Conservation (phyloP, 495 filamentous ascomycete species). For the Penicillium canescens region DNA sequence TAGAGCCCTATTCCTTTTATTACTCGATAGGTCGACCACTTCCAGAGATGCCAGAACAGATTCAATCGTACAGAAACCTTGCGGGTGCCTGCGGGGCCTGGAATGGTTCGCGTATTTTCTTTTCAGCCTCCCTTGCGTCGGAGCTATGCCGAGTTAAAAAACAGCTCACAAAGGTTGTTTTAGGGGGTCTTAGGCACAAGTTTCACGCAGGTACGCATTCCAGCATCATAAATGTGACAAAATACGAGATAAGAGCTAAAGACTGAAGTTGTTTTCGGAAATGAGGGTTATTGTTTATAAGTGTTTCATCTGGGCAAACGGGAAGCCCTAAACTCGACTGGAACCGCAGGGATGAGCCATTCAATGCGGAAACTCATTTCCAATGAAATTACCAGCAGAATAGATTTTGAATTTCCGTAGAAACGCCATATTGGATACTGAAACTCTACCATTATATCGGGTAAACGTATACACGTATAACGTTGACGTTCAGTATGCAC, state of each 20-base stretch:
- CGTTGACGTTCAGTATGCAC: too few relatives aligned
- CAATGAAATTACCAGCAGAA: too few relatives aligned
- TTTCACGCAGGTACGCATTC: constrained; percentile 10
- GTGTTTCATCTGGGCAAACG: neutral
- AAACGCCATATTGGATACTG: too few relatives aligned
- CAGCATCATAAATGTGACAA: neutral
- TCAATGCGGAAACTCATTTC: too few relatives aligned
- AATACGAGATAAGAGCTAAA: neutral
- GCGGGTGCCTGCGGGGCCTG: constrained; percentile 3
- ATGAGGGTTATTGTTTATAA: neutral
- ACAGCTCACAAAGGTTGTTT: constrained; percentile 11
- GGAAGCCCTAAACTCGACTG: neutral
- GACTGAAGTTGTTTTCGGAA: neutral
- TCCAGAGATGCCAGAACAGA: constrained; percentile 3
- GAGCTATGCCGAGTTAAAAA: constrained; percentile 20
- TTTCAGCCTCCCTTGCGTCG: constrained; percentile 28
- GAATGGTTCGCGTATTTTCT: constrained; percentile 9
- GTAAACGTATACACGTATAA: too few relatives aligned
- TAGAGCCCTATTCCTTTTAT: neutral
- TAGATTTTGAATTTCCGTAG: too few relatives aligned
- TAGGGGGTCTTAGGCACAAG: neutral
- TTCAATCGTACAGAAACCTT: constrained; percentile 4
- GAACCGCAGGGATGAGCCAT: neutral
- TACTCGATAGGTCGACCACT: neutral
- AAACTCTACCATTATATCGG: too few relatives aligned